Evolutionary conservation across 2,329 filamentous ascomycete species (phyloP).

Genomic region (Gnomoniopsis sp.): DNA sequence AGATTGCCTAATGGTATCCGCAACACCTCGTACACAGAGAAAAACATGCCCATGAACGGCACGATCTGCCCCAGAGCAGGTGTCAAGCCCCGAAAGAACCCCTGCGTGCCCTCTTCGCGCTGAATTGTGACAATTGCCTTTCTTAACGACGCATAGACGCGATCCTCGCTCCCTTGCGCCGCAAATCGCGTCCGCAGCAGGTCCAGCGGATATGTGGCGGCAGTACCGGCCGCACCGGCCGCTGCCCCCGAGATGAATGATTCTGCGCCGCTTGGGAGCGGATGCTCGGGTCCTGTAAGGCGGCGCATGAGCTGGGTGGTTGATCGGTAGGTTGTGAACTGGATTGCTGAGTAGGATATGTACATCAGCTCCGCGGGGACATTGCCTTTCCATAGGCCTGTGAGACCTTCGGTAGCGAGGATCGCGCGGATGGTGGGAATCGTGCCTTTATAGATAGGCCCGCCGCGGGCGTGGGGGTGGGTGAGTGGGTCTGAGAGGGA

Average conservation of each 20-base stretch:
- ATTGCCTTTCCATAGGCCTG: constrained; percentile 95
- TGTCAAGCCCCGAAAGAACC: constrained; percentile 84
- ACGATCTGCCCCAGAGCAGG: constrained; percentile 85
- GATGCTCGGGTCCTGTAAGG: constrained; percentile 28
- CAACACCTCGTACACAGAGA: constrained; percentile 79
- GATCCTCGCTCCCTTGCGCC: constrained; percentile 74
- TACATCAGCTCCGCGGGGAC: constrained; percentile 94
- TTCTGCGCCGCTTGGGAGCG: constrained; percentile 63
- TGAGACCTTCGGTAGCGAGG: constrained; percentile 74
- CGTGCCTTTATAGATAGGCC: constrained; percentile 69
- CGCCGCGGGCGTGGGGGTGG: constrained; percentile 43
- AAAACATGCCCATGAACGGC: constrained; percentile 97
- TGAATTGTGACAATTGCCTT: constrained; percentile 70
- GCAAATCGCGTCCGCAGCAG: constrained; percentile 91
- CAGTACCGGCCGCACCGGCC: constrained; percentile 79
- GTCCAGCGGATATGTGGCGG: constrained; percentile 86
- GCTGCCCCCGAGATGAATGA: constrained; percentile 80
- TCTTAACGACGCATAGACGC: constrained; percentile 72
- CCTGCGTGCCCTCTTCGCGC: constrained; percentile 67
- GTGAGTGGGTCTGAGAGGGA: constrained; percentile 72
- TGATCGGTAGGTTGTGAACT: constrained; percentile 86
- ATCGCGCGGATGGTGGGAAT: constrained; percentile 74
- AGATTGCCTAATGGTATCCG: constrained; percentile 55
- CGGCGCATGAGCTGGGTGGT: constrained; percentile 64
- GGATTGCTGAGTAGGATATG: constrained; percentile 81